Conservation (phyloP, 2,329 filamentous ascomycete genomes). For the Calonectria pteridis region DNA sequence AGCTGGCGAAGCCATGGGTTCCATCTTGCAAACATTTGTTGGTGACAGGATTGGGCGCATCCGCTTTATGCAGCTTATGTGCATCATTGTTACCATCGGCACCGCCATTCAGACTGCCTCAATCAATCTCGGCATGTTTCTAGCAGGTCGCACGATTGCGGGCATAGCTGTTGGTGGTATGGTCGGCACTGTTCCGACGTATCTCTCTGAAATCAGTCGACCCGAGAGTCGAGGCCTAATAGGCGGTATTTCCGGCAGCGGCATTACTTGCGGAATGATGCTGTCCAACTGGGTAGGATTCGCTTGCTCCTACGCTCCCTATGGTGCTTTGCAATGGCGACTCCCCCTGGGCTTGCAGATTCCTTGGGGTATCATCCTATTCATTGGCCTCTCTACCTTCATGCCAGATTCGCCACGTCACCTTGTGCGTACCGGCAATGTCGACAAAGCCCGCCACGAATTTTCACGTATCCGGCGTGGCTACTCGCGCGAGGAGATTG, state of each 20-base stretch:
- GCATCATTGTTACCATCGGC: slow-evolving; percentile 3
- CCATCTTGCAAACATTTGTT: not conserved
- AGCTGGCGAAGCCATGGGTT: not conserved
- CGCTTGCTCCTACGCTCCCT: not conserved
- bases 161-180: not conserved
- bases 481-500: not conserved
- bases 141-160: not conserved
- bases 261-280: slow-evolving; percentile 3
- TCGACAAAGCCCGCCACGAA: not conserved
- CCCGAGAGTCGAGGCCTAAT: not conserved
- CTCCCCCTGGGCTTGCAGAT: not conserved
- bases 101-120: not conserved
- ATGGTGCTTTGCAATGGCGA: not conserved
- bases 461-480: not conserved
- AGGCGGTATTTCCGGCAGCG: not conserved
- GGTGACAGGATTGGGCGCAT: not conserved
- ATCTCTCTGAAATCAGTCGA: not conserved
- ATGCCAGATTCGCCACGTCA: not conserved
- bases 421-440: not conserved
- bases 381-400: not conserved
- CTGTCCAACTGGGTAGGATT: not conserved
- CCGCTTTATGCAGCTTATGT: slow-evolving; percentile 2
- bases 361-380: not conserved
- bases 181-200: not conserved
- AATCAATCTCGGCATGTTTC: slow-evolving; percentile 1